Conservation (phyloP, 495 filamentous ascomycete species). For the Trypethelium eluteriae region DNA sequence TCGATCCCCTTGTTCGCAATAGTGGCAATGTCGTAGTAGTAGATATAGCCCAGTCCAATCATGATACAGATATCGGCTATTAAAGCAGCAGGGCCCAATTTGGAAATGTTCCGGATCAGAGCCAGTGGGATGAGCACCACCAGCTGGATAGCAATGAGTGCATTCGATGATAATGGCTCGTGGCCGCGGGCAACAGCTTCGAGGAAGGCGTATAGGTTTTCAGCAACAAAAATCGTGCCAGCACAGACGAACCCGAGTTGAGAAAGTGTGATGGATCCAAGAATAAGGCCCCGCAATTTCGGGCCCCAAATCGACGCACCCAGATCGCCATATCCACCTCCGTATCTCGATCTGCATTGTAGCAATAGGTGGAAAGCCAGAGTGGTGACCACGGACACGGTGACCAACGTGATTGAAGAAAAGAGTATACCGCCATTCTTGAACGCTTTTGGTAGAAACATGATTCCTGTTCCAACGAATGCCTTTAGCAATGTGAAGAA, state of each 20-base stretch:
- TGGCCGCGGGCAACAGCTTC: slow-evolving; percentile 73
- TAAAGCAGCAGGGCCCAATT: slow-evolving; percentile 71
- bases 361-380: slow-evolving; percentile 95
- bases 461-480: slow-evolving; percentile 94
- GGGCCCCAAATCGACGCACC: slow-evolving; percentile 86
- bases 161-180: slow-evolving; percentile 73
- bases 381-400: slow-evolving; percentile 76
- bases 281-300: slow-evolving; percentile 78
- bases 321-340: slow-evolving; percentile 92
- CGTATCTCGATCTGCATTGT: slow-evolving; percentile 70
- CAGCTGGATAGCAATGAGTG: slow-evolving; percentile 86
- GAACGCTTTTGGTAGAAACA: slow-evolving; percentile 88
- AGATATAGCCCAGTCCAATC: slow-evolving; percentile 84
- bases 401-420: slow-evolving; percentile 79
- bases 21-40: slow-evolving; percentile 90
- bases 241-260: slow-evolving; percentile 93
- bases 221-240: slow-evolving; percentile 96
- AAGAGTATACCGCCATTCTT: slow-evolving; percentile 97
- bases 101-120: slow-evolving; percentile 88
- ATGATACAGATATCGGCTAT: slow-evolving; percentile 91
- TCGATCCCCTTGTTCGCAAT: slow-evolving; percentile 66
- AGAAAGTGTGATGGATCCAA: slow-evolving; percentile 82
- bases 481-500: slow-evolving; percentile 84
- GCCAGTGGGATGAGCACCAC: slow-evolving; percentile 88
- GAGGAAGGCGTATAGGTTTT: slow-evolving; percentile 92